Conservation (phyloP, 2,329 filamentous ascomycete genomes). For the Proliferodiscus dingleyae region DNA sequence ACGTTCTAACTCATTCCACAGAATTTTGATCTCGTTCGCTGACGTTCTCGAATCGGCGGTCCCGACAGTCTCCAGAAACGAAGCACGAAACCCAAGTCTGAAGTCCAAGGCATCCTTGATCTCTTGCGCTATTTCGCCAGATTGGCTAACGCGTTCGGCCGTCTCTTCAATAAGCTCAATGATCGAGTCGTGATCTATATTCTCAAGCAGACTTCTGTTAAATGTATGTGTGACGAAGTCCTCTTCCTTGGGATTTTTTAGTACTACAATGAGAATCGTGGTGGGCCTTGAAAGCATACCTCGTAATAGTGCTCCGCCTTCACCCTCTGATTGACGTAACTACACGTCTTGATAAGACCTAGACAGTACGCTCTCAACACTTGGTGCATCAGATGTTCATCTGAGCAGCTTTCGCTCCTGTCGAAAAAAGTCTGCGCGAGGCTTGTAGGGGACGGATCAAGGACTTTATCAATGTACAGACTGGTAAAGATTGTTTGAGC, state of each 20-base stretch:
- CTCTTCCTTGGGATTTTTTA: slow-evolving; percentile 61
- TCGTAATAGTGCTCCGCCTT: slow-evolving; percentile 87
- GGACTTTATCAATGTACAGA: slow-evolving; percentile 78
- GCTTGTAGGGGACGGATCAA: slow-evolving; percentile 62
- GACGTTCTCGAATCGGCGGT: slow-evolving; percentile 46
- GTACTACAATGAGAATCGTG: background rate
- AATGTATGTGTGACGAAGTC: slow-evolving; percentile 94
- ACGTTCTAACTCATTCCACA: slow-evolving; percentile 37
- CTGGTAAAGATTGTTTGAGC: slow-evolving; percentile 94
- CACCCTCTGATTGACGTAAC: slow-evolving; percentile 71
- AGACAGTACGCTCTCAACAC: slow-evolving; percentile 83
- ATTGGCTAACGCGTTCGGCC: slow-evolving; percentile 16
- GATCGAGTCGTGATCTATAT: slow-evolving; percentile 46
- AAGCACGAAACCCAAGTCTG: slow-evolving; percentile 62
- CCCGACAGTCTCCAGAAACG: slow-evolving; percentile 52
- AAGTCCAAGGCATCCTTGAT: slow-evolving; percentile 52
- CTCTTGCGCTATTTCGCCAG: slow-evolving; percentile 29
- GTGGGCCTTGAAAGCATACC: slow-evolving; percentile 41
- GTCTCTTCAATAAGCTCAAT: slow-evolving; percentile 33
- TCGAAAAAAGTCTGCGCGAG: slow-evolving; percentile 41
- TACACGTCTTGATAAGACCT: slow-evolving; percentile 76
- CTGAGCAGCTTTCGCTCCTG: slow-evolving; percentile 19
- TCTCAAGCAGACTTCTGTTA: slow-evolving; percentile 68
- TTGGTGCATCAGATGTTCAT: slow-evolving; percentile 48
- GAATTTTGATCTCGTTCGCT: slow-evolving; percentile 32